phyloP scores from a whole-genome alignment of 495 filamentous ascomycete genomes.

The Aspergillus ellipticus region DNA sequence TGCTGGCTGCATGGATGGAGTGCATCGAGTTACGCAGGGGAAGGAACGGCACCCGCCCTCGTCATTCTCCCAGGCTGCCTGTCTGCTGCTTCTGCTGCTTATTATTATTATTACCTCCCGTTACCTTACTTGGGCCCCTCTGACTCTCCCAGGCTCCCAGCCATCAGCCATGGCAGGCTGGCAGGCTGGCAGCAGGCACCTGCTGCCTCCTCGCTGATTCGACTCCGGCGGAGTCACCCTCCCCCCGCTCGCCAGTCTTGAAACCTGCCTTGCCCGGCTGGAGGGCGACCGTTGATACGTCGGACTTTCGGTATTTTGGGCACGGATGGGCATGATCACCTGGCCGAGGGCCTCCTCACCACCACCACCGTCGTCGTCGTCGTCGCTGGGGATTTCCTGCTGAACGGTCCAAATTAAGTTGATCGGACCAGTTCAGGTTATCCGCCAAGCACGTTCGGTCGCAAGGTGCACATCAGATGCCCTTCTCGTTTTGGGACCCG shows the following conservation, averaged over 20 bases:
- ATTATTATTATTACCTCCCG: too few relatives aligned
- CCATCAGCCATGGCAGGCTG: too few relatives aligned
- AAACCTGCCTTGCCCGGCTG: neutral
- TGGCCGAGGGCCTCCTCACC: neutral
- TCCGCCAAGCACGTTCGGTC: neutral
- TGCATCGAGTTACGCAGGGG: conserved; percentile 1
- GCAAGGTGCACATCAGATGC: neutral
- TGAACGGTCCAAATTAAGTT: conserved; percentile 1
- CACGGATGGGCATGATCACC: conserved; percentile 3
- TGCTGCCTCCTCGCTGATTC: too few relatives aligned
- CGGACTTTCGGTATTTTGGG: conserved; percentile 6
- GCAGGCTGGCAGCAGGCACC: too few relatives aligned
- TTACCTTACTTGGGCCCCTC: neutral
- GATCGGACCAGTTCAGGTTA: neutral
- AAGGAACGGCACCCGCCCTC: neutral
- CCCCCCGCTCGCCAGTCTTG: too few relatives aligned
- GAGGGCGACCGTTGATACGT: neutral
- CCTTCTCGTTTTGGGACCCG: neutral
- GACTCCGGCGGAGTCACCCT: too few relatives aligned
- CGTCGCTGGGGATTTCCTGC: neutral
- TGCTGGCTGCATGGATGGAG: neutral
- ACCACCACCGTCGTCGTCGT: neutral
- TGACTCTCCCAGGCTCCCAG: neutral
- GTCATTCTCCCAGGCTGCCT: too few relatives aligned
- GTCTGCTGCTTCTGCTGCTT: too few relatives aligned